Conservation (phyloP, 2,329 filamentous ascomycete species). For the Diaporthe citrichinensis region DNA sequence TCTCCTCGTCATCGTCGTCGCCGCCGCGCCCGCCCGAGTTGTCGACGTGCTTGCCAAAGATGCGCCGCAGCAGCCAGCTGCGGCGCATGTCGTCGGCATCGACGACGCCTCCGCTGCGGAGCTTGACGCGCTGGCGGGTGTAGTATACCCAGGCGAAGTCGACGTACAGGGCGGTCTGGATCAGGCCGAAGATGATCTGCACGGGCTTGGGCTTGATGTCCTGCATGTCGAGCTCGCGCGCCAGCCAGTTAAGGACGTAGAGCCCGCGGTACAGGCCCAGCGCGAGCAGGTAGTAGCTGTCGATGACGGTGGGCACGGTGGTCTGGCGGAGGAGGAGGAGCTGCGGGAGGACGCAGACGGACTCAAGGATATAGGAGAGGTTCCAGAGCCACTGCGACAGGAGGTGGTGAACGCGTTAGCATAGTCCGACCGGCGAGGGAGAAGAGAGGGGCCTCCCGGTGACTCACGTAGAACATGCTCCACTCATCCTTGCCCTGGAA, state of each 20-base stretch:
- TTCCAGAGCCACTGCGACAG: slow-evolving; percentile 79
- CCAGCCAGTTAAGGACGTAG: slow-evolving; percentile 94
- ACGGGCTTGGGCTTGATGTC: slow-evolving; percentile 76
- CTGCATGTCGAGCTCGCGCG: slow-evolving; percentile 72
- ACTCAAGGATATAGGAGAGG: slow-evolving; percentile 94
- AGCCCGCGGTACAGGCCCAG: slow-evolving; percentile 90
- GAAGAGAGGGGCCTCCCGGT: neutral
- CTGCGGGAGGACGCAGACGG: slow-evolving; percentile 90
- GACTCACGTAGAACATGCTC: slow-evolving; percentile 65
- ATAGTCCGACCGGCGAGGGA: neutral
- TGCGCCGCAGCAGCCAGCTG: slow-evolving; percentile 85
- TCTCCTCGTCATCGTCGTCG: slow-evolving; percentile 71
- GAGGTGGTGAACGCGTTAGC: slow-evolving; percentile 40
- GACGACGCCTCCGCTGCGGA: slow-evolving; percentile 87
- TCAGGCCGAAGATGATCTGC: slow-evolving; percentile 85
- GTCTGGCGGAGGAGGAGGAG: slow-evolving; percentile 93
- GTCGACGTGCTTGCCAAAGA: slow-evolving; percentile 76
- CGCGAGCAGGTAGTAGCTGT: slow-evolving; percentile 93
- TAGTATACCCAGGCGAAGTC: slow-evolving; percentile 99
- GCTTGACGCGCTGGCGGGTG: slow-evolving; percentile 92
- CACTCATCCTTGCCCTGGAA: slow-evolving; percentile 66
- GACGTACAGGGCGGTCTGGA: slow-evolving; percentile 91
- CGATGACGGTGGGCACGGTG: slow-evolving; percentile 94
- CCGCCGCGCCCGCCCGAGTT: slow-evolving; percentile 62
- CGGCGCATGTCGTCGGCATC: slow-evolving; percentile 90